Percentiles rank a stretch among this genome's conserved stretches.
phyloP scores from a whole-genome alignment of 257 asterid genomes.

The Scutellaria barbata region DNA sequence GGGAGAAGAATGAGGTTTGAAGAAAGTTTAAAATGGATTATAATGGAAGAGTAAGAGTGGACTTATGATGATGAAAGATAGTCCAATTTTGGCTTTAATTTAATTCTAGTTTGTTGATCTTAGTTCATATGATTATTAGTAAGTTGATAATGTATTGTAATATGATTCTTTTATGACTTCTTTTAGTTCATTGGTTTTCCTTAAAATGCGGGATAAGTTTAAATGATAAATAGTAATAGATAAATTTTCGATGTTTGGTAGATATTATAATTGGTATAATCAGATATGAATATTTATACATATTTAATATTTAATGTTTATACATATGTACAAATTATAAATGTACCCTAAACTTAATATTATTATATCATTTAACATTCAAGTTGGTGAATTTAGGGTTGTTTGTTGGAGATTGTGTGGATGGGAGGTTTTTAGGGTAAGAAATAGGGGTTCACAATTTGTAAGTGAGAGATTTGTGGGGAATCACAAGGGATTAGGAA shows the following conservation, averaged over 20 bases:
- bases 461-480: conserved; percentile 43
- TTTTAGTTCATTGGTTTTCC: conserved; percentile 36
- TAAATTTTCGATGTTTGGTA: not conserved
- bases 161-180: conserved; percentile 19
- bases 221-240: not conserved
- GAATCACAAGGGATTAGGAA: conserved; percentile 31
- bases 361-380: not conserved
- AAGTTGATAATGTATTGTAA: conserved; percentile 20
- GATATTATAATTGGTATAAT: no score
- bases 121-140: conserved; percentile 26
- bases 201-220: conserved; percentile 10
- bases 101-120: conserved; percentile 29
- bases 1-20: conserved; percentile 46
- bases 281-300: no score
- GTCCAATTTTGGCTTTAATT: conserved; percentile 41
- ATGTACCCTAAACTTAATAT: no score
- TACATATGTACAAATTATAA: no score
- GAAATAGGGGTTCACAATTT: conserved; percentile 34
- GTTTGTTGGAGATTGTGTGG: conserved; percentile 45
- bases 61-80: conserved; percentile 34
- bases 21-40: conserved; percentile 36
- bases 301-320: no score
- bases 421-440: conserved; percentile 36
- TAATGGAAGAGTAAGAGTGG: conserved; percentile 47
- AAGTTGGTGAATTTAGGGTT: conserved; percentile 20